phyloP scores from a whole-genome alignment of 2,329 filamentous ascomycete species.

The Aspergillus udagawae region DNA sequence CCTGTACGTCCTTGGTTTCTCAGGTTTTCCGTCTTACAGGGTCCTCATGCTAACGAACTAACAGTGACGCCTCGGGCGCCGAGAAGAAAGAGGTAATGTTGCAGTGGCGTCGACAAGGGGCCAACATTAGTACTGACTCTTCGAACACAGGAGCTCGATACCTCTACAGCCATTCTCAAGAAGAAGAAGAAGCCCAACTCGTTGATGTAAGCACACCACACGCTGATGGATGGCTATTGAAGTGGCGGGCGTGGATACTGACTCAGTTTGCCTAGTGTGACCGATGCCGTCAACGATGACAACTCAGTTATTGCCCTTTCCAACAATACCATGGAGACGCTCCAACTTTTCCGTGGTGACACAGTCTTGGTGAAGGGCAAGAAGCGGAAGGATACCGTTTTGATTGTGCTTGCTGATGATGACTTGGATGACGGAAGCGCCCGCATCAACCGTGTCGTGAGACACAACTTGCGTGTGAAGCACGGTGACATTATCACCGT shows the following conservation, averaged over 20 bases:
- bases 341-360: slow-evolving; percentile 97
- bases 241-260: slow-evolving; percentile 16
- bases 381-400: slow-evolving; percentile 98
- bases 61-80: slow-evolving; percentile 81
- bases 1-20: slow-evolving; percentile 55
- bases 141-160: slow-evolving; percentile 70
- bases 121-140: slow-evolving; percentile 28
- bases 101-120: slow-evolving; percentile 28
- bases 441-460: slow-evolving; percentile 96
- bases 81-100: slow-evolving; percentile 71
- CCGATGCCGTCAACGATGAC: slow-evolving; percentile 98
- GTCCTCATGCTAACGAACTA: slow-evolving; percentile 37
- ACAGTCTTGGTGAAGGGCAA: slow-evolving; percentile 98
- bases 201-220: slow-evolving; percentile 67
- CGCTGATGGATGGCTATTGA: not conserved
- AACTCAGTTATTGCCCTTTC: slow-evolving; percentile 99
- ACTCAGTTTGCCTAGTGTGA: slow-evolving; percentile 62
- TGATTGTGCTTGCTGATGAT: slow-evolving; percentile 96
- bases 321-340: slow-evolving; percentile 97
- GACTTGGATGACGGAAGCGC: slow-evolving; percentile 96
- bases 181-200: slow-evolving; percentile 99
- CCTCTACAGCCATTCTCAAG: slow-evolving; percentile 93
- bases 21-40: slow-evolving; percentile 11
- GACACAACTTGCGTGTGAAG: slow-evolving; percentile 97
- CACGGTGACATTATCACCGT: slow-evolving; percentile 97